A percentile compares a stretch with the other conserved stretches of the same genome.
phyloP scores from a whole-genome alignment of 2,329 filamentous ascomycete species.

The Ascochyta viciae-villosae region DNA sequence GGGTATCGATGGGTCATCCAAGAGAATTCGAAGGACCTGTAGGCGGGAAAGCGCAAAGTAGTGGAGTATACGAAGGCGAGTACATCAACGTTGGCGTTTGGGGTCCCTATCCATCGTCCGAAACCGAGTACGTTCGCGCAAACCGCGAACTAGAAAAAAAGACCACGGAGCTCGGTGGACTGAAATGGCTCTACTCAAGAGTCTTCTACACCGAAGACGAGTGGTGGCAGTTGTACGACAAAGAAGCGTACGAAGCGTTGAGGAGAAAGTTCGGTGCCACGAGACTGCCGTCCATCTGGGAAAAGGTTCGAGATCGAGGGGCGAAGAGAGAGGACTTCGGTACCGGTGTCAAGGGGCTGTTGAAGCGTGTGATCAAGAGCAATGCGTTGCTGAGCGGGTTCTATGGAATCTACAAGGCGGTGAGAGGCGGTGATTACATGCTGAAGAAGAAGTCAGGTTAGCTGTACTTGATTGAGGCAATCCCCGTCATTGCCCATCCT shows the following conservation, averaged over 20 bases:
- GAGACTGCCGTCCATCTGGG: conserved; percentile 70
- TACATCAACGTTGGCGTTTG: conserved; percentile 66
- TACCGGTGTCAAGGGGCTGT: conserved; percentile 27
- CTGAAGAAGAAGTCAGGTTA: conserved; percentile 32
- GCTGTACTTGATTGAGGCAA: background rate
- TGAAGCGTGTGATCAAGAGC: conserved; percentile 35
- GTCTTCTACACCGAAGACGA: conserved; percentile 79
- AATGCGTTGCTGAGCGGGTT: conserved; percentile 46
- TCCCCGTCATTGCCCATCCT: background rate
- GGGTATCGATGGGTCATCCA: conserved; percentile 42
- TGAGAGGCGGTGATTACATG: conserved; percentile 43
- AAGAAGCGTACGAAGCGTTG: conserved; percentile 67
- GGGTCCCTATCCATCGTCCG: conserved; percentile 71
- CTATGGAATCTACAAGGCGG: conserved; percentile 49
- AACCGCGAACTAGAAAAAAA: conserved; percentile 77
- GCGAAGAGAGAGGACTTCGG: conserved; percentile 26
- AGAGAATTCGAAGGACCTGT: conserved; percentile 15
- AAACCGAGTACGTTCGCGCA: conserved; percentile 67
- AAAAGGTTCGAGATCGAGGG: conserved; percentile 63
- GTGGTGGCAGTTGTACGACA: conserved; percentile 71
- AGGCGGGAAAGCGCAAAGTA: conserved; percentile 1
- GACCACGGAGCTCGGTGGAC: conserved; percentile 72
- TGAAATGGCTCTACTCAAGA: conserved; percentile 89
- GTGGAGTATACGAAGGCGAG: conserved; percentile 21
- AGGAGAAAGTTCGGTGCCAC: conserved; percentile 68